phyloP scores from a whole-genome alignment of 2,329 filamentous ascomycete species.

The Pseudohalonectria lignicola region DNA sequence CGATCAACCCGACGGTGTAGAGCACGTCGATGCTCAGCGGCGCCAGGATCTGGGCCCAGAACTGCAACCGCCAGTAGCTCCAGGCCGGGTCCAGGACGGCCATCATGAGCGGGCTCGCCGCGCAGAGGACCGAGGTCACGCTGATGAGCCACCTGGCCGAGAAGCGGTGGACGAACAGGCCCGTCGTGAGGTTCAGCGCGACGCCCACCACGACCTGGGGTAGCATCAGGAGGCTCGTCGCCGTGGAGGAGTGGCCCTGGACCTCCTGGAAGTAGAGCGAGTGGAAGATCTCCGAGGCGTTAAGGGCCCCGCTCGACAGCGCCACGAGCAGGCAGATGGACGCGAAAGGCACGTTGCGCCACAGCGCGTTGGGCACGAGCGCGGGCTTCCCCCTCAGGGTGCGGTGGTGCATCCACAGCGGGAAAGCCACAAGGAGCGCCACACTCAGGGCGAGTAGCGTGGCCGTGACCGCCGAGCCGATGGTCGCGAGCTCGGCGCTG shows the following conservation, averaged over 20 bases:
- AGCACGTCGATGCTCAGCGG: constrained; percentile 34
- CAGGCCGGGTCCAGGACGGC: constrained; percentile 34
- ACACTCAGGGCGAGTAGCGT: constrained; percentile 30
- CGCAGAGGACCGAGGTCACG: constrained; percentile 26
- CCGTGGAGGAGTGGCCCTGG: constrained; percentile 30
- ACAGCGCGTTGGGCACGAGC: constrained; percentile 51
- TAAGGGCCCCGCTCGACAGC: constrained; percentile 31
- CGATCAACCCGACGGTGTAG: constrained; percentile 43
- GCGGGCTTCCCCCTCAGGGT: constrained; percentile 33
- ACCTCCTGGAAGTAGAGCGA: constrained; percentile 42
- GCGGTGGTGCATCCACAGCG: constrained; percentile 40
- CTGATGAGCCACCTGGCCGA: constrained; percentile 26
- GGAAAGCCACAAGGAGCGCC: constrained; percentile 33
- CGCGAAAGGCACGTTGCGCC: constrained; percentile 45
- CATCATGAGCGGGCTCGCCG: constrained; percentile 41
- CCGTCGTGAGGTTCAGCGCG: constrained; percentile 29
- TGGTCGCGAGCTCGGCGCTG: background rate
- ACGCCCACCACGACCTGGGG: constrained; percentile 32
- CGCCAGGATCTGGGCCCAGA: constrained; percentile 26
- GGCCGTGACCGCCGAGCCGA: constrained; percentile 27
- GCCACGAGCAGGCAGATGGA: constrained; percentile 39
- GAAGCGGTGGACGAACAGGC: constrained; percentile 31
- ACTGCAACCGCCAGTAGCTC: constrained; percentile 37
- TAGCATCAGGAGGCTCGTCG: constrained; percentile 32
- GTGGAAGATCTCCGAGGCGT: constrained; percentile 33